These are phyloP conservation scores for Lactarius hatsudake DNA, from an alignment of 768 basidiomycete species.

Conservation along the genomic window DNA sequence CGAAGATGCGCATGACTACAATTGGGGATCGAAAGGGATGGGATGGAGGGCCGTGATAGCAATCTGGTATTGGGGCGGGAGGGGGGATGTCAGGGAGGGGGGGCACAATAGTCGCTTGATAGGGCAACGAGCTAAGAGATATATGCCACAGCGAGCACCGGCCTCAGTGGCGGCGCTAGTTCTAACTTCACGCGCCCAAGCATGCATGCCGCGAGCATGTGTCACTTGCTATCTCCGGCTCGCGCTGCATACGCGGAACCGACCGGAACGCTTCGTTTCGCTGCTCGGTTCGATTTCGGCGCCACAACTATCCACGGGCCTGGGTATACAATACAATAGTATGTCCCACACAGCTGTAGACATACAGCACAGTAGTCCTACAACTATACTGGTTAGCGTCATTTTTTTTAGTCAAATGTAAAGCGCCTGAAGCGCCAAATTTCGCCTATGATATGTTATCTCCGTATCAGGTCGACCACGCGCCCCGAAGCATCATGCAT, in stretches of 20 bases:
- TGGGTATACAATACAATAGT: background rate
- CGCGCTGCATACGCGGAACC: background rate
- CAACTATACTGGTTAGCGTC: background rate
- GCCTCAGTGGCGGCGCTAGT: background rate
- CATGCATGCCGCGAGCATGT: background rate
- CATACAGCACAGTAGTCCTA: background rate
- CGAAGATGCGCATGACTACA: slow-evolving; percentile 24
- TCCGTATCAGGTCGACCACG: background rate
- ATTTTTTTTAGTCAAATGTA: background rate
- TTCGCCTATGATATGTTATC: background rate
- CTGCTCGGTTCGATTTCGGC: background rate
- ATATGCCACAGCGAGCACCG: background rate
- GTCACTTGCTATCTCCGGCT: background rate
- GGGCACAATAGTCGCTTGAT: background rate
- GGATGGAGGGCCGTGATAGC: background rate
- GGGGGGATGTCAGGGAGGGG: background rate
- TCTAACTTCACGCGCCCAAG: background rate
- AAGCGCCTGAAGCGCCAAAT: background rate
- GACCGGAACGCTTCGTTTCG: background rate
- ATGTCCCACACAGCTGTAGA: background rate
- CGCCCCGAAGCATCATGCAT: background rate
- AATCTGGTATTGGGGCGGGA: background rate
- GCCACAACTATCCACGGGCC: background rate
- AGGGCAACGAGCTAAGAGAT: background rate
- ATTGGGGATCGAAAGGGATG: background rate